Conservation (phyloP, 2,329 filamentous ascomycete genomes). For the Beauveria sp. region DNA sequence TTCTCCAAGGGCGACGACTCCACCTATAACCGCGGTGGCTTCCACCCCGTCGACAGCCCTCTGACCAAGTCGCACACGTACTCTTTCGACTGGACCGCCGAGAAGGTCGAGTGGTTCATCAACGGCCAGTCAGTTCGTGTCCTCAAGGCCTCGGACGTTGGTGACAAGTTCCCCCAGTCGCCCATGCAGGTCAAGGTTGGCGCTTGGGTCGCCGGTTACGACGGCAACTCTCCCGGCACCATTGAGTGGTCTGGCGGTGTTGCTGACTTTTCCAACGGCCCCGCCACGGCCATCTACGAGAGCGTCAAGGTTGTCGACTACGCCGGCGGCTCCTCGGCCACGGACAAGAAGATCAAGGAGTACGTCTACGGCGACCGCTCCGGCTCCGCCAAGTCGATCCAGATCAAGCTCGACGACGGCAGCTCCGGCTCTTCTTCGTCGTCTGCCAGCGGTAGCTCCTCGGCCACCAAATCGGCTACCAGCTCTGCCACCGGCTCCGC, state of each 20-base stretch:
- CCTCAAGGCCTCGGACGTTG: conserved; percentile 50
- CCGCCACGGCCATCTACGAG: conserved; percentile 51
- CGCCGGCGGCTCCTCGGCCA: conserved; percentile 38
- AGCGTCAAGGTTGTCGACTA: conserved; percentile 47
- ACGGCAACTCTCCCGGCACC: conserved; percentile 58
- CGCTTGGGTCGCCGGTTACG: conserved; percentile 55
- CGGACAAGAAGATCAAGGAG: conserved; percentile 34
- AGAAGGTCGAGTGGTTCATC: conserved; percentile 57
- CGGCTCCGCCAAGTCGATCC: conserved; percentile 45
- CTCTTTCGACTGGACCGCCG: conserved; percentile 59
- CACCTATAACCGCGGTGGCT: conserved; percentile 62
- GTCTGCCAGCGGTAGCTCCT: conserved; percentile 21
- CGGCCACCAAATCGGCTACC: not conserved
- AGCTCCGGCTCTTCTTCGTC: conserved; percentile 22
- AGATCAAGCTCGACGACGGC: conserved; percentile 25
- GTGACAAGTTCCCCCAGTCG: conserved; percentile 58
- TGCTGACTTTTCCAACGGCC: conserved; percentile 43
- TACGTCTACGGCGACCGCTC: conserved; percentile 45
- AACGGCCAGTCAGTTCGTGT: conserved; percentile 55
- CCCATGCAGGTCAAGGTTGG: conserved; percentile 66
- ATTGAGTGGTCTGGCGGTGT: conserved; percentile 65
- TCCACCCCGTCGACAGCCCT: conserved; percentile 49
- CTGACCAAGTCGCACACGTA: conserved; percentile 60
- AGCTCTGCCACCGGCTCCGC: conserved; percentile 12
- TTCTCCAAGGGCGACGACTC: conserved; percentile 66